Percentiles rank a stretch among this genome's conserved stretches.
Conservation (phyloP, 1,284 basidiomycete species). For the Sporisorium graminicola region DNA sequence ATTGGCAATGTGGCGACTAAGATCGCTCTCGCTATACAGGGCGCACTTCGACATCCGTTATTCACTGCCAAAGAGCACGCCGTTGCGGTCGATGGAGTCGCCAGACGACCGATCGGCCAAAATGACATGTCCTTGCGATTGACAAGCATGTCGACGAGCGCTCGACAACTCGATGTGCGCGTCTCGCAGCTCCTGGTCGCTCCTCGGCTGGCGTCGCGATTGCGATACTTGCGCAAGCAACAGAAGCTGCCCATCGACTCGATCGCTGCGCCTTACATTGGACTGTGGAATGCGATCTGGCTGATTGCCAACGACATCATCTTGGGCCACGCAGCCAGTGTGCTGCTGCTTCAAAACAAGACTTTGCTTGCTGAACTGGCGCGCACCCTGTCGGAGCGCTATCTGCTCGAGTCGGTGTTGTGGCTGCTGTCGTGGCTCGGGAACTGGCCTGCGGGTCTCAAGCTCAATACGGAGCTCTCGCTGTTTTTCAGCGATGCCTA, state of each 20-base stretch:
- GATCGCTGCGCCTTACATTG: slow-evolving; percentile 68
- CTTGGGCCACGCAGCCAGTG: slow-evolving; percentile 79
- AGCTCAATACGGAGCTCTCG: slow-evolving; percentile 93
- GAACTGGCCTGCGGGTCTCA: slow-evolving; percentile 94
- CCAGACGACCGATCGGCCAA: slow-evolving; percentile 7
- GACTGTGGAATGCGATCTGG: slow-evolving; percentile 93
- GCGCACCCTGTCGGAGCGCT: slow-evolving; percentile 13
- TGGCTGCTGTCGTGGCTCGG: slow-evolving; percentile 82
- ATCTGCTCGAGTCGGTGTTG: slow-evolving; percentile 25
- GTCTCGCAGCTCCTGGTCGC: slow-evolving; percentile 70
- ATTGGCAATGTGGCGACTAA: slow-evolving; percentile 2
- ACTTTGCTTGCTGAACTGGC: slow-evolving; percentile 3
- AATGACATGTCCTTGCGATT: slow-evolving; percentile 2
- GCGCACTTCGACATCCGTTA: slow-evolving; percentile 11
- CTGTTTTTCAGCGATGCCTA: slow-evolving; percentile 82
- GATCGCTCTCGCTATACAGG: slow-evolving; percentile 18
- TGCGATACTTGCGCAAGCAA: slow-evolving; percentile 23
- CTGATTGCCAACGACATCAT: slow-evolving; percentile 89
- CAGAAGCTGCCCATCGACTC: slow-evolving; percentile 28
- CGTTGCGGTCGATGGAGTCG: slow-evolving; percentile 18
- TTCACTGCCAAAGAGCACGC: slow-evolving; percentile 11
- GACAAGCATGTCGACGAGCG: slow-evolving; percentile 50
- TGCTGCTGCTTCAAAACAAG: slow-evolving; percentile 42
- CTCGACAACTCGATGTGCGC: slow-evolving; percentile 70
- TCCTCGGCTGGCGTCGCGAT: slow-evolving; percentile 56